phyloP scores from a whole-genome alignment of 371 early-diverging fungal species.

The Mortierella sp. region DNA sequence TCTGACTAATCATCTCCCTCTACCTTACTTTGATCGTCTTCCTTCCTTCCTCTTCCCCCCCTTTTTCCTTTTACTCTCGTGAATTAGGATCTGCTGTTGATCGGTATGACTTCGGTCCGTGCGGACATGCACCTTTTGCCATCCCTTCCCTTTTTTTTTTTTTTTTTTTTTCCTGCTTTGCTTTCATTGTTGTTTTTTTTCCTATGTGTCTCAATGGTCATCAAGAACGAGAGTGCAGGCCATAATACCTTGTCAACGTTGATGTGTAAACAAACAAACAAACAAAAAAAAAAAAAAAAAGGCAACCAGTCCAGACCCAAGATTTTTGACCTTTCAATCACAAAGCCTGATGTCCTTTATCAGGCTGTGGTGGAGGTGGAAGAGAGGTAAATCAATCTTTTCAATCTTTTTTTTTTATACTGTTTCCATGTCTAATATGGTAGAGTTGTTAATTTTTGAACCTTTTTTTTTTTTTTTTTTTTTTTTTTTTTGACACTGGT shows the following conservation, averaged over 20 bases:
- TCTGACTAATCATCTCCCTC: too few relatives aligned
- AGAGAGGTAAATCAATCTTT: slow-evolving; percentile 77
- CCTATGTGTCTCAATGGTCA: too few relatives aligned
- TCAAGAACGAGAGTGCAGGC: too few relatives aligned
- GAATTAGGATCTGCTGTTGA: slow-evolving; percentile 64
- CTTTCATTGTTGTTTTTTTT: too few relatives aligned
- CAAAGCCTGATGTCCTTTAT: slow-evolving; percentile 87
- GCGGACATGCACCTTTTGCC: neutral
- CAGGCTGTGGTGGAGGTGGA: slow-evolving; percentile 88
- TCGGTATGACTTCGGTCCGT: slow-evolving; percentile 58
- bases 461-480: neutral
- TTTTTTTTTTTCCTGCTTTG: too few relatives aligned
- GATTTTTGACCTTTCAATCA: slow-evolving; percentile 92
- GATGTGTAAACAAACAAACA: too few relatives aligned
- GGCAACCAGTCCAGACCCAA: slow-evolving; percentile 95
- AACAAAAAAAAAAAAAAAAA: slow-evolving; percentile 28
- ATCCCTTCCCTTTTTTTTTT: neutral
- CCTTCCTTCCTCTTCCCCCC: too few relatives aligned
- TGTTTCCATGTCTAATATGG: too few relatives aligned
- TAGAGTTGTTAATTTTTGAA: too few relatives aligned
- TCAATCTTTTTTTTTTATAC: neutral
- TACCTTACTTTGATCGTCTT: too few relatives aligned
- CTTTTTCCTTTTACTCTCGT: neutral
- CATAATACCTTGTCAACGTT: too few relatives aligned
- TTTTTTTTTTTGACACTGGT: slow-evolving; percentile 77